Percentiles rank a stretch among this genome's conserved stretches.
Evolutionary conservation across 805 yeast species (phyloP).

Genomic region (Hanseniaspora mollemarum): DNA sequence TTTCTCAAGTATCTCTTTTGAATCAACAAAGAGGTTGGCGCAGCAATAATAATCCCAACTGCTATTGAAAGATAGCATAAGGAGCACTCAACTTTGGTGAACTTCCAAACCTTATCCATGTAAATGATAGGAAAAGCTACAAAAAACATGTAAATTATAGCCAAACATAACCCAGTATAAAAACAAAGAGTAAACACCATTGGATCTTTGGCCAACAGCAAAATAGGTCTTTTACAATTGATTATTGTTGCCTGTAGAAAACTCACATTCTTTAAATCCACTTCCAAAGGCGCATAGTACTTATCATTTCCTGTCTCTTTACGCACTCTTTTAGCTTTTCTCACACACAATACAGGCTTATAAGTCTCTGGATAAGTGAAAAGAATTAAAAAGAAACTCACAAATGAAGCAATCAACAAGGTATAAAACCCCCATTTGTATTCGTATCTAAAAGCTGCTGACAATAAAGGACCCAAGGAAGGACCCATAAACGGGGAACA

Average conservation of each 20-base stretch:
- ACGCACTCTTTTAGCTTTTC: conserved; percentile 43
- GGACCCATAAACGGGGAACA: conserved; percentile 62
- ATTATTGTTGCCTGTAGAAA: conserved; percentile 32
- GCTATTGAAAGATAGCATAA: conserved; percentile 52
- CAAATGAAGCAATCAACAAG: conserved; percentile 51
- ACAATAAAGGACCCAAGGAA: conserved; percentile 52
- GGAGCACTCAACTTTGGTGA: conserved; percentile 45
- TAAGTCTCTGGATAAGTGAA: conserved; percentile 56
- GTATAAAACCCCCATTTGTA: conserved; percentile 69
- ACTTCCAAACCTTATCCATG: conserved; percentile 38
- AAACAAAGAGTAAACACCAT: conserved; percentile 45
- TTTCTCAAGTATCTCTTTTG: conserved; percentile 36
- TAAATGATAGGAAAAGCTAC: conserved; percentile 56
- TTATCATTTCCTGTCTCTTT: conserved; percentile 44
- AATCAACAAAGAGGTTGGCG: conserved; percentile 35
- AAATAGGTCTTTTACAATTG: conserved; percentile 44
- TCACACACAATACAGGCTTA: conserved; percentile 39
- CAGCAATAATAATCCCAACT: conserved; percentile 40
- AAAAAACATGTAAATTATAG: conserved; percentile 53
- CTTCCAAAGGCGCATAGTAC: conserved; percentile 33
- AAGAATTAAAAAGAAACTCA: conserved; percentile 36
- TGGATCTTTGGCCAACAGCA: conserved; percentile 40
- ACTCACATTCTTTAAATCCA: conserved; percentile 35
- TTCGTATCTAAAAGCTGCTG: conserved; percentile 39
- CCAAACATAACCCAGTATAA: conserved; percentile 47